Base-by-base conservation (phyloP, 805 yeast genomes). In the Barnettozyma salicaria region DNA sequence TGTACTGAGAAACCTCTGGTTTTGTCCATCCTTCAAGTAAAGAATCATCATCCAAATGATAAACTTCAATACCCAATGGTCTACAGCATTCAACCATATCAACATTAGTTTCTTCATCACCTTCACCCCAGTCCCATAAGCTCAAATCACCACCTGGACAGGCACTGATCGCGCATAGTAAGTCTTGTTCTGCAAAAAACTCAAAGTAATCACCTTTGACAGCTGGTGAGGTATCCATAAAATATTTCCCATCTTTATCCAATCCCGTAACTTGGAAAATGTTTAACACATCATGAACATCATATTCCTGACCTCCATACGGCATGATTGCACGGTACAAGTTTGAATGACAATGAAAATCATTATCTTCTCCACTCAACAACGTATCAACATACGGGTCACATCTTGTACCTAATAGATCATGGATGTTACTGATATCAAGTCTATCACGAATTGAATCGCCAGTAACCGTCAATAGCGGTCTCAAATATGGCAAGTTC, bases 71-170 rank as follows among this genome's bases (percentile, higher is more conserved):
- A 1, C 72, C 79, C 41, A 78, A 61, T 4, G 82, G 80, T 49
- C 83, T 61, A 49, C 85, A 78, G 49, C 78, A 72, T 37, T 70
- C 75, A 24, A 69, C 64, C 82, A 77, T 77, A 42, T 72, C 74
- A 27, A 61, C 68, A 14, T 55, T 57, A 9, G 61, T 66, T 20
- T 61, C 63, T 19, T 64, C 67, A 27, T 61, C 67, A 37, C 70
- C 68, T 53, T 75, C 81, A 39, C 83, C 83, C 85, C 85, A 78
- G 32, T 76, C 82, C 84, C 84, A 78, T 35, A 66, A 63, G 20
- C 79, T 72, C 41, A 78, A 60, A 55, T 78, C 84, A 20, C 85
- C 85, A 34, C 84, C 85, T 4, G 83, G 84, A 54, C 83, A 78
- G 7, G 83, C 78, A 38, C 76, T 69, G 32, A 78, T 67, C 7